Evolutionary conservation across 345 rosid species (phyloP), one percentile per base, ranked within the genome.

Genomic region (Brassica carinata): DNA sequence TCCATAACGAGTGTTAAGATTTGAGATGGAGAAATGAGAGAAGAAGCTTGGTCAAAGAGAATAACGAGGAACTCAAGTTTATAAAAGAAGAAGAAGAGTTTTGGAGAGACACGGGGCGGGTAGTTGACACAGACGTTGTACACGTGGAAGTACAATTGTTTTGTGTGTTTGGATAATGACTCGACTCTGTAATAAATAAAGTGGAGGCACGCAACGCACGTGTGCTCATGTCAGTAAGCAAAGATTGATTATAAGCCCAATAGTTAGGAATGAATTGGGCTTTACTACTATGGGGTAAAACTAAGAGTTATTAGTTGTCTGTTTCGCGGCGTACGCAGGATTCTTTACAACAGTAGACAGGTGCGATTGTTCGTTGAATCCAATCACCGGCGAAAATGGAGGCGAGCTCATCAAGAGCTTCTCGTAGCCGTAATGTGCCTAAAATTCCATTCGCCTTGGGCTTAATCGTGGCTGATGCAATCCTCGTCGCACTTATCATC

Each of bases 401-500:
- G 62, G 70, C 84, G 29, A 78, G 79, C 77, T 29, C 31, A 29
- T 68, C 30, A 65, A 77, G 75, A 64, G 79, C 73, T 4, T 45
- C 86, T 67, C 69, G 71, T 77, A 53, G 30, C 15, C 80, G 82
- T 63, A 71, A 67, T 38, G 74, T 79, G 19, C 17, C 86, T 0
- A 88, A 85, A 80, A 38, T 76, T 8, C 71, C 87, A 8, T 82
- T 89, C 43, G 86, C 90, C 15, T 64, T 87, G 5, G 90, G 83
- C 51, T 77, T 93, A 71, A 76, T 90, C 61, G 14, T 86, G 23
- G 59, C 77, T 1, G 97, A 93, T 74, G 84, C 96, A 2, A 33
- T 93, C 75, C 90, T 96, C 13, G 91, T 92, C 29, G 81, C 90
- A 38, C 88, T 93, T 72, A 89, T 96, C 64, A 85, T 93, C 82